A percentile compares a stretch with the other conserved stretches of the same genome.
These are phyloP conservation scores for Penicillium silybi DNA, from an alignment of 495 filamentous ascomycete species.

Conservation along the genomic window DNA sequence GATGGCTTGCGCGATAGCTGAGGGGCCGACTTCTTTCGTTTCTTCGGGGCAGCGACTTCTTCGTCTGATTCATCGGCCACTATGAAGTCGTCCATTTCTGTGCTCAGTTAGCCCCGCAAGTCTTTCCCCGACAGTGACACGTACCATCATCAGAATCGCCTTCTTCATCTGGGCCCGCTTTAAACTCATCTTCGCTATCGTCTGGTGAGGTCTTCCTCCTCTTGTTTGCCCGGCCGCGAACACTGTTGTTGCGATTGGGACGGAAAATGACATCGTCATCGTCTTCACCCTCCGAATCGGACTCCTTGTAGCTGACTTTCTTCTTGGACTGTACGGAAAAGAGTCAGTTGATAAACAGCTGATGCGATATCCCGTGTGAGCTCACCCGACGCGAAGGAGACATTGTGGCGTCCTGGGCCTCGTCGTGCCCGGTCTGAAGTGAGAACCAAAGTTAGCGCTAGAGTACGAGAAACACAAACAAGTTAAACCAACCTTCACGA, in stretches of 20 bases:
- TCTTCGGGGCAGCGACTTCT: constrained; percentile 62
- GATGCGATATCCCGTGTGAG: background rate
- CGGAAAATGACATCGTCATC: constrained; percentile 52
- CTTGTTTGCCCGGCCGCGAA: constrained; percentile 38
- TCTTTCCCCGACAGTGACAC: constrained; percentile 15
- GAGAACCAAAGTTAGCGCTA: constrained; percentile 8
- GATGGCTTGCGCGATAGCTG: constrained; percentile 52
- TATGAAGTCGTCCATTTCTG: constrained; percentile 81
- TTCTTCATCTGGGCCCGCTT: constrained; percentile 48
- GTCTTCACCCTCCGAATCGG: constrained; percentile 52
- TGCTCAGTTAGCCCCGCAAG: constrained; percentile 15
- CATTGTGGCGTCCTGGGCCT: constrained; percentile 20
- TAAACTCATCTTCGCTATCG: constrained; percentile 66
- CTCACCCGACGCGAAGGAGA: constrained; percentile 49
- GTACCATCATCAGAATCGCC: constrained; percentile 58
- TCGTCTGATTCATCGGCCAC: constrained; percentile 78
- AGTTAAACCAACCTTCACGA: constrained; percentile 18
- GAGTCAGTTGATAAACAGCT: constrained; percentile 3
- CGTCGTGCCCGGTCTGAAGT: constrained; percentile 14
- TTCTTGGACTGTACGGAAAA: constrained; percentile 36
- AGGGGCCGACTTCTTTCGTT: constrained; percentile 61
- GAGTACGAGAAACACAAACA: background rate
- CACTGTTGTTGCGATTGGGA: constrained; percentile 35
- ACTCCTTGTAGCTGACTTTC: constrained; percentile 44
- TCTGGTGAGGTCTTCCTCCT: constrained; percentile 48